These are phyloP conservation scores for Globisporangium heterothallicum DNA, from an alignment of 352 stramenopile genomes.

Conservation along the genomic window DNA sequence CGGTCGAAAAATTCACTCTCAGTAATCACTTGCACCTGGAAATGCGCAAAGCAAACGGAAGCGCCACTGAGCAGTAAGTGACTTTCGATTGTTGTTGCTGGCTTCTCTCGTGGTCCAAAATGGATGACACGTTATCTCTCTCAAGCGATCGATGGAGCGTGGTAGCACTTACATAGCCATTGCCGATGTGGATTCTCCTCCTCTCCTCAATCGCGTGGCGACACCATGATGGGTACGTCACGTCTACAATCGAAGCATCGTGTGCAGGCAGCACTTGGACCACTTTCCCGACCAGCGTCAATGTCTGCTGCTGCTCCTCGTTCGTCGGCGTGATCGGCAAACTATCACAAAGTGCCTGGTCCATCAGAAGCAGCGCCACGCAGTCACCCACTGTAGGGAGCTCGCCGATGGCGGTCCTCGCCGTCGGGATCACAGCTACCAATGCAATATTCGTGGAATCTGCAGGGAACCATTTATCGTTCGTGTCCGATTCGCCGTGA, in stretches of 20 bases:
- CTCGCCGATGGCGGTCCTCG: constrained; percentile 28
- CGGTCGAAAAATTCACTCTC: too few species aligned
- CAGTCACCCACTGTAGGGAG: constrained; percentile 25
- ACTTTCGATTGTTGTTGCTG: too few species aligned
- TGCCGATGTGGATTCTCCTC: constrained; percentile 37
- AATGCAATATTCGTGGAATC: constrained; percentile 20
- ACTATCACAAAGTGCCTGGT: constrained; percentile 15
- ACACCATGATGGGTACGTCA: constrained; percentile 26
- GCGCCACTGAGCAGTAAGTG: too few species aligned
- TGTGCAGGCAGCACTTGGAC: constrained; percentile 33
- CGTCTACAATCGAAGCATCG: constrained; percentile 44
- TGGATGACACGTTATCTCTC: too few species aligned
- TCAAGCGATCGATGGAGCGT: background rate
- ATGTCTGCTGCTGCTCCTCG: constrained; percentile 5
- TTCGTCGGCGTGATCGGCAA: constrained; percentile 6
- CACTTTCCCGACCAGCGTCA: constrained; percentile 29
- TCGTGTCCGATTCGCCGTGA: constrained; percentile 37
- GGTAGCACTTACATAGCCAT: constrained; percentile 25
- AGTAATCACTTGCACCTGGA: too few species aligned
- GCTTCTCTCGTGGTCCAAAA: too few species aligned
- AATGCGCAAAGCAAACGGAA: too few species aligned
- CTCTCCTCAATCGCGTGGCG: constrained; percentile 12
- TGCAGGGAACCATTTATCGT: constrained; percentile 37
- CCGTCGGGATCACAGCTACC: constrained; percentile 20
- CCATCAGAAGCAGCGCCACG: constrained; percentile 38